Evolutionary conservation across 495 filamentous ascomycete species (phyloP), one percentile per base, ranked within the genome.

Genomic region (Trichoderma parareesei): DNA sequence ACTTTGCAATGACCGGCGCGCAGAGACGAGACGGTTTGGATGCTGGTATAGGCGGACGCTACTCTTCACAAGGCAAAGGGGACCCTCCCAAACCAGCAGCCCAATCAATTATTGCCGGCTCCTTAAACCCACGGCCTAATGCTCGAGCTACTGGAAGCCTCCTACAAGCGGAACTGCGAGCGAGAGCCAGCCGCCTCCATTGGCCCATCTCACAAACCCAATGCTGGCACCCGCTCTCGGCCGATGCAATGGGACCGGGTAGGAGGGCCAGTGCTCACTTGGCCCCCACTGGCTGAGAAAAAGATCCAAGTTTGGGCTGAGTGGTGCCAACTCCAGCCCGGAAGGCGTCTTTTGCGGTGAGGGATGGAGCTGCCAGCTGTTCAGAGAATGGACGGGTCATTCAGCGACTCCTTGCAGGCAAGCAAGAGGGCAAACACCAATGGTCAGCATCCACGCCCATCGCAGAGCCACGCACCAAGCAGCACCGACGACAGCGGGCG

Each of bases 221-320:
- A 35, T n/a, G 53, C 53, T 57, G 33, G 53, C 53, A 57, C 53
- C 53, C 53, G 53, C 53, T 37, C 53, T 57, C 53, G 53, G 53
- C 53, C 53, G 53, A 57, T 57, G 53, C 53, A 8, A 5, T 57
- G 53, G 27, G 37, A 27, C 20, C 27, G 9, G 53, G 53, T 37
- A 57, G 10, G 53, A 57, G 53, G 37, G 27, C 27, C 53, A 9
- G 14, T 10, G 9, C 53, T 57, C 37, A 57, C 40, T 11, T 57
- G 53, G 53, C 16, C 14, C 53, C 53, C 18, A 14, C 10, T 35
- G 11, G n/a, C 7, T 8, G 46, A 49, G 27, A 33, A 57, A 57
- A 37, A n/a, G 27, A 14, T 57, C 53, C 53, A 57, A 57, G 7
- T 10, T 37, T 27, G 53, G 53, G 20, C 9, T 35, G 53, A 37